phyloP scores from a whole-genome alignment of 345 rosid species.

The Streptanthus diversifolius region DNA sequence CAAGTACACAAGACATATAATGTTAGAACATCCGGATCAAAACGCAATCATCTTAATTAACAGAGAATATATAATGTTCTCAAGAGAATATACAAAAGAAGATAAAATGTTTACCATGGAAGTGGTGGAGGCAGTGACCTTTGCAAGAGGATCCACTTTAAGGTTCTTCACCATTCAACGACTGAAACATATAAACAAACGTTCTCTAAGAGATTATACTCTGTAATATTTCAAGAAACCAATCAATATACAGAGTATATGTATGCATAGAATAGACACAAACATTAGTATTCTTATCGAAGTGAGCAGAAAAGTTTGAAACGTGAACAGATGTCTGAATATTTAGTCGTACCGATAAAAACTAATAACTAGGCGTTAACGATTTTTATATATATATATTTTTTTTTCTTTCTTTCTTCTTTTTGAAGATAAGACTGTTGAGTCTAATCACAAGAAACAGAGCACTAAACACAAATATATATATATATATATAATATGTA shows the following conservation, averaged over 20 bases:
- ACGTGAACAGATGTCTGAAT: constrained; percentile 37
- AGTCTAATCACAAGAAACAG: constrained; percentile 26
- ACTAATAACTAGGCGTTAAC: constrained; percentile 18
- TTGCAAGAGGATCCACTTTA: constrained; percentile 36
- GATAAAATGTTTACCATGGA: constrained; percentile 26
- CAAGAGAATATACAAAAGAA: background rate
- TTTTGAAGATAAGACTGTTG: constrained; percentile 15
- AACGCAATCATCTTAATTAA: background rate
- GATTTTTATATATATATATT: background rate
- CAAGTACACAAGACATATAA: background rate
- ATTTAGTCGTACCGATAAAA: constrained; percentile 34
- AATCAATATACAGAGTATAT: constrained; percentile 5
- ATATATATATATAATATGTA: background rate
- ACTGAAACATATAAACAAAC: constrained; percentile 26
- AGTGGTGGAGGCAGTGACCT: constrained; percentile 29
- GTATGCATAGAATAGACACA: background rate
- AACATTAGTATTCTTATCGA: background rate
- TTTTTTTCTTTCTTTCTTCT: background rate
- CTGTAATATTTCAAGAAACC: background rate
- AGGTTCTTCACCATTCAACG: constrained; percentile 37
- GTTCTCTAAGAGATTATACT: background rate
- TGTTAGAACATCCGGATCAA: background rate
- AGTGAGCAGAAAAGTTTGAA: constrained; percentile 21
- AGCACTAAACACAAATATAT: background rate
- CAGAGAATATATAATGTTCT: background rate